Base-by-base conservation (phyloP, 495 filamentous ascomycete genomes). In the Trichocladium antarcticum region DNA sequence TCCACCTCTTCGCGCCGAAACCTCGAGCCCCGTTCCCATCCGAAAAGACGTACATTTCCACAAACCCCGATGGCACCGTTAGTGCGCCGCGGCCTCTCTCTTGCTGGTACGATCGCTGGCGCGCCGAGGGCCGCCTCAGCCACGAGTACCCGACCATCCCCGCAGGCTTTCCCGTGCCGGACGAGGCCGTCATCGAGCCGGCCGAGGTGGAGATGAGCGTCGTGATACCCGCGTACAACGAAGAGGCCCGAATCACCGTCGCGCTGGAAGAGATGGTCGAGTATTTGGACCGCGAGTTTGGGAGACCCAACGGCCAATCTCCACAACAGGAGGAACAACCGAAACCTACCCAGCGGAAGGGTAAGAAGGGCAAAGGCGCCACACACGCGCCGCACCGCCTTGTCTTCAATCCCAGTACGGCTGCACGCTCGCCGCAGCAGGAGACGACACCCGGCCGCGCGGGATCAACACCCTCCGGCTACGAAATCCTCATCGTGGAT, bases 191-290 rank as follows among this genome's bases (percentile, higher is more conserved):
- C 48, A 72, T 71, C 35, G 69, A 71, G 57, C 69, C 68, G 5
- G 63, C 67, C 38, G 69, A 73, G 28, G 63, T 69, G 7, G 57
- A 64, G 61, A 80, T 98, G 72, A 90, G 84, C 45, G 79, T 97
- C 3, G 87, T 98, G 3, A 83, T 98, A 40, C 92, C 92, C 0
- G 92, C 92, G 6, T 99, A 87, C 73, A 97, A 99, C 63, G 92
- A 99, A 56, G 80, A 87, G 54, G 75, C 85, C 47, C 80, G 92
- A 12, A 72, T 99, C 16, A 71, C 75, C 6, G 80, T 80, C 8
- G 95, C 94, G 76, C 73, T 99, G 15, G 81, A 89, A 54, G 92
- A 98, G 67, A 87, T 94, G 12, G 83, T 95, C 43, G 80, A 81
- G 44, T 93, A 87, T 65, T 73, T 97, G 6, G 81, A 92, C 63